Evolutionary conservation across 164 flowering plant genomes (phyloP).

Genomic region (Amborella trichopoda): DNA sequence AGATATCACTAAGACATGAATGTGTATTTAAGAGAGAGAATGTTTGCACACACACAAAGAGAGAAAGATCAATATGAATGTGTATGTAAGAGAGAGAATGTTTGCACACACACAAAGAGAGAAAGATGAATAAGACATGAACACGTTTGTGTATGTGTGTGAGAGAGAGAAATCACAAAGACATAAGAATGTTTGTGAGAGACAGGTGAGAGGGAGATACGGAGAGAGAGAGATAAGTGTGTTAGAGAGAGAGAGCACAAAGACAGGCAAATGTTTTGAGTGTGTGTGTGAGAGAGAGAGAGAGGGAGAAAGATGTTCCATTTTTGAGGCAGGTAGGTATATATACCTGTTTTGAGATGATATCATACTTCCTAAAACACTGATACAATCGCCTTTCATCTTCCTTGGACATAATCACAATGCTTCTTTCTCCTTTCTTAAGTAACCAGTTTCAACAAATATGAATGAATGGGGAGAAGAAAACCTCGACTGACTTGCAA

Average conservation of each 20-base stretch:
- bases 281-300: no score
- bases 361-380: constrained; percentile 27
- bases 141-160: no score
- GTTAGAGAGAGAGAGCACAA: background rate
- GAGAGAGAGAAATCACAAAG: background rate
- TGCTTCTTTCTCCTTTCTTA: background rate
- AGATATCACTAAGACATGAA: background rate
- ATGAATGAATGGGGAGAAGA: no score
- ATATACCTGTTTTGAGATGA: constrained; percentile 34
- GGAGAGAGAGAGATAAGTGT: background rate
- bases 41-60: no score
- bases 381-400: constrained; percentile 28
- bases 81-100: no score
- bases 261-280: background rate
- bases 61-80: no score
- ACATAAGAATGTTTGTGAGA: background rate
- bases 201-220: background rate
- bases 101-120: no score
- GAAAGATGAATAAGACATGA: no score
- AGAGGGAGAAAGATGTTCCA: background rate
- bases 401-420: constrained; percentile 24
- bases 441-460: no score
- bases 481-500: no score
- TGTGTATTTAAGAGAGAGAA: background rate
- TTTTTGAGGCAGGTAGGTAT: constrained; percentile 4